These are phyloP conservation scores for Irpex rosettiformis DNA, from an alignment of 1,284 basidiomycete species.

Conservation along the genomic window DNA sequence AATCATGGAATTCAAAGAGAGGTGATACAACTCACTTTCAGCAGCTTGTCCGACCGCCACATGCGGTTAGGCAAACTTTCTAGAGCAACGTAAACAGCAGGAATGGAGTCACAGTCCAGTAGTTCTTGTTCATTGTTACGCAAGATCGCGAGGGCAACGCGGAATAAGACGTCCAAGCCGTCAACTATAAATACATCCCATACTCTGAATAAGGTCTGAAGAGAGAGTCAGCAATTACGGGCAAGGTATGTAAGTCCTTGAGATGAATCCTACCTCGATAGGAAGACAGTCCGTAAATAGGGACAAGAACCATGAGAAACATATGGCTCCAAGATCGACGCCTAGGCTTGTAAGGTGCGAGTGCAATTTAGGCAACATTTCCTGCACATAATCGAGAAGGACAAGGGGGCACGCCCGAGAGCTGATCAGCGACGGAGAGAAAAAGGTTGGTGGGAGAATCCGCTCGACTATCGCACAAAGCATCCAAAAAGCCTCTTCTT, in stretches of 20 bases:
- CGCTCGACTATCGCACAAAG: constrained; percentile 87
- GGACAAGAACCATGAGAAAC: constrained; percentile 97
- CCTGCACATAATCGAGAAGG: constrained; percentile 81
- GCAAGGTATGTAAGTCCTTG: neutral
- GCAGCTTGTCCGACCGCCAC: constrained; percentile 88
- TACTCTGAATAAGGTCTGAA: constrained; percentile 80
- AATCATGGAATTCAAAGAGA: neutral
- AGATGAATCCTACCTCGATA: constrained; percentile 67
- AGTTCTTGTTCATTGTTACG: constrained; percentile 83
- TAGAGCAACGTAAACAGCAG: constrained; percentile 83
- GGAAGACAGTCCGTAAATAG: constrained; percentile 96
- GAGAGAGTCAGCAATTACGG: constrained; percentile 8
- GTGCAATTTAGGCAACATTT: constrained; percentile 73
- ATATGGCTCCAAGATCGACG: constrained; percentile 91
- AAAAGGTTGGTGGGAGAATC: constrained; percentile 81
- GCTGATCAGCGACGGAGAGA: constrained; percentile 78
- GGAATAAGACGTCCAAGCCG: constrained; percentile 90
- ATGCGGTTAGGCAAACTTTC: constrained; percentile 86
- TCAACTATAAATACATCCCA: constrained; percentile 98
- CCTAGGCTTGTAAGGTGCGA: constrained; percentile 76
- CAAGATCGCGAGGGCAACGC: constrained; percentile 85
- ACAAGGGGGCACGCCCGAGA: constrained; percentile 94
- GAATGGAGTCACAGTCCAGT: constrained; percentile 76
- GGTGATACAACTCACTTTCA: constrained; percentile 56
- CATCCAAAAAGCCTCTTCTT: constrained; percentile 98